A percentile compares a stretch with the other conserved stretches of the same genome.
phyloP scores from a whole-genome alignment of 2,329 filamentous ascomycete genomes.

The Basipetospora chlamydospora region DNA sequence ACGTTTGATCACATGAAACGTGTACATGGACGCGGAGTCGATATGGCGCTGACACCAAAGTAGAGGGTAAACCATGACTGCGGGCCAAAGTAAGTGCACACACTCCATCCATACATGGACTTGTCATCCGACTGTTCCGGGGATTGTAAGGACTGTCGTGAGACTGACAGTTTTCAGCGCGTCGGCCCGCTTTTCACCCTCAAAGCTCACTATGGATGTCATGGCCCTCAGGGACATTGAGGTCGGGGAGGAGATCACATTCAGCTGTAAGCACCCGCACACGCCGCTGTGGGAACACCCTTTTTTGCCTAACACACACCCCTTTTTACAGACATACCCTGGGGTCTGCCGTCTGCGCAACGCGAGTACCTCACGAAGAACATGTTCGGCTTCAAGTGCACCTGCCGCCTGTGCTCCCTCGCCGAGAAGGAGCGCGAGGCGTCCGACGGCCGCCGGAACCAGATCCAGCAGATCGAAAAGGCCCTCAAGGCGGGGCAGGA shows the following conservation, averaged over 20 bases:
- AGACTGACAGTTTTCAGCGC: not conserved
- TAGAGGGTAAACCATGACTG: constrained; percentile 1
- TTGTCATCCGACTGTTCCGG: no score
- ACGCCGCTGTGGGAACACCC: constrained; percentile 1
- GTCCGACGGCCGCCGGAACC: constrained; percentile 14
- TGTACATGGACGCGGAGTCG: not conserved
- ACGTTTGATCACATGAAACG: not conserved
- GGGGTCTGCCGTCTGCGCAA: constrained; percentile 12
- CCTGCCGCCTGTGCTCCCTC: constrained; percentile 14
- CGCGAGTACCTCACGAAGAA: constrained; percentile 11
- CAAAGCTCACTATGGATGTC: constrained; percentile 8
- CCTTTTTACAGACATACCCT: constrained; percentile 12
- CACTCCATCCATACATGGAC: not conserved
- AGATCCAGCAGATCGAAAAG: constrained; percentile 12
- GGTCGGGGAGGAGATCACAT: constrained; percentile 14
- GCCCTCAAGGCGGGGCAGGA: not conserved
- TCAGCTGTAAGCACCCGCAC: constrained; percentile 14
- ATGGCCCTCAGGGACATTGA: constrained; percentile 13
- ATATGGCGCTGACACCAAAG: no score
- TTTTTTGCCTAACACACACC: no score
- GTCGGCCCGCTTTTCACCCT: not conserved
- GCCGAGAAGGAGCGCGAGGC: constrained; percentile 14
- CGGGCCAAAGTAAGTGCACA: not conserved
- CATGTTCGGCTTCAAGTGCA: constrained; percentile 16
- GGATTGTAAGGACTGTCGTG: no score